Conservation (phyloP, 139 green algal genomes). For the Tetraselmis striata region DNA sequence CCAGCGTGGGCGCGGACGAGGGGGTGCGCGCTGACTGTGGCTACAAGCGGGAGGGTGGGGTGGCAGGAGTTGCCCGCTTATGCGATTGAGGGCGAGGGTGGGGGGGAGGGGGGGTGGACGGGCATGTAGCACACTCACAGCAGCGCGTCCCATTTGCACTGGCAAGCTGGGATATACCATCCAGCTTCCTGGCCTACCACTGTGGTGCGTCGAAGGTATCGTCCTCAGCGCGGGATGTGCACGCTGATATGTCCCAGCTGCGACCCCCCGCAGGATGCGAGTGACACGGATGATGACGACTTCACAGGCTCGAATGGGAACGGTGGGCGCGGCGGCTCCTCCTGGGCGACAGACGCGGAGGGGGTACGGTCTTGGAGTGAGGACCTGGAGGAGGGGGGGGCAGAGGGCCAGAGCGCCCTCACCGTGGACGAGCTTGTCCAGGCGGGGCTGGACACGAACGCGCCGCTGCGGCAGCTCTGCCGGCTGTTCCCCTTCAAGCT, state of each 20-base stretch:
- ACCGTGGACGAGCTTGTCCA: constrained; percentile 1
- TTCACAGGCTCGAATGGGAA: too few species aligned
- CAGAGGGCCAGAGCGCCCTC: background rate
- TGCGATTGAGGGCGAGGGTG: background rate
- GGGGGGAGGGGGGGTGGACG: background rate
- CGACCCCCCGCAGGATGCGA: background rate
- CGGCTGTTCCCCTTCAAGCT: constrained; percentile 60
- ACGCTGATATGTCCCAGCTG: background rate
- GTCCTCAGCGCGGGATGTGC: background rate
- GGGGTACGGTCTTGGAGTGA: background rate
- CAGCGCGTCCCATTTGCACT: background rate
- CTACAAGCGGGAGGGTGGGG: too few species aligned
- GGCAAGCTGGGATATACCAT: background rate
- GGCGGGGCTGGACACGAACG: background rate
- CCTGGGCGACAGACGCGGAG: background rate
- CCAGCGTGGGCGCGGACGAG: background rate
- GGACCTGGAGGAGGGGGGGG: background rate
- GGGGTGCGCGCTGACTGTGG: too few species aligned
- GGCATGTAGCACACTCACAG: too few species aligned
- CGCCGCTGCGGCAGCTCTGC: background rate
- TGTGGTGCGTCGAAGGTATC: background rate
- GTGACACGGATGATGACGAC: background rate
- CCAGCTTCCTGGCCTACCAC: background rate
- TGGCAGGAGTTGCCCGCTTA: background rate
- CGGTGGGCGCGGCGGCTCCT: background rate